Evolutionary conservation across 2,329 filamentous ascomycete species (phyloP), one percentile per base, ranked within the genome.

Genomic region (Trichoderma breve): DNA sequence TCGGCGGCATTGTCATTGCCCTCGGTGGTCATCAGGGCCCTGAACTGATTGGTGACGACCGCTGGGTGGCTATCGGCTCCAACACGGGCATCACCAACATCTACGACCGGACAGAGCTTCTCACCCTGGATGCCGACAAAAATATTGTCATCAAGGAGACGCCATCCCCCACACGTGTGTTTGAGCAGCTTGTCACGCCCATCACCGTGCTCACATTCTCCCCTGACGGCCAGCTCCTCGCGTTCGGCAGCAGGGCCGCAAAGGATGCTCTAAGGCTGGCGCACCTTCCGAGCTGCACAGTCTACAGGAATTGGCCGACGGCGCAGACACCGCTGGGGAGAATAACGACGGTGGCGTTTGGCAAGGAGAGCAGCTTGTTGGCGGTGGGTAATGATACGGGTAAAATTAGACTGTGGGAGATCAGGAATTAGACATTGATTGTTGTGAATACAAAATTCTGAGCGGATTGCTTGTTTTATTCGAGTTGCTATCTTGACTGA

Each of bases 261-360:
- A 92, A 92, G 79, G 94, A 98, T 82, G 93, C 95, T 0, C 83
- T 99, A 80, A 88, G 92, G 78, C 83, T 99, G 75, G 94, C 95
- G 36, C 96, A 99, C 81, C 83, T 99, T 76, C 95, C 95, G 0
- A 95, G 89, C 76, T 97, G 94, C 81, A 97, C 94, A 1, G 93
- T 98, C 24, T 99, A 96, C 86, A 90, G 91, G 78, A 99, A 99
- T 82, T 99, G 96, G 96, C 96, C 96, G 28, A 99, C 95, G 69
- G 89, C 90, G 74, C 91, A 92, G 80, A 99, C 96, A 71, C 94
- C 95, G 1, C 82, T 99, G 73, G 96, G 96, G 0, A 87, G 94
- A 72, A 90, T 98, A 75, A 93, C 93, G 2, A 86, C 90, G 1
- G 88, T 94, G 73, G 91, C 92, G 3, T 92, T 93, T 79, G 87